phyloP scores from a whole-genome alignment of 257 asterid species.

The Gentiana straminea region DNA sequence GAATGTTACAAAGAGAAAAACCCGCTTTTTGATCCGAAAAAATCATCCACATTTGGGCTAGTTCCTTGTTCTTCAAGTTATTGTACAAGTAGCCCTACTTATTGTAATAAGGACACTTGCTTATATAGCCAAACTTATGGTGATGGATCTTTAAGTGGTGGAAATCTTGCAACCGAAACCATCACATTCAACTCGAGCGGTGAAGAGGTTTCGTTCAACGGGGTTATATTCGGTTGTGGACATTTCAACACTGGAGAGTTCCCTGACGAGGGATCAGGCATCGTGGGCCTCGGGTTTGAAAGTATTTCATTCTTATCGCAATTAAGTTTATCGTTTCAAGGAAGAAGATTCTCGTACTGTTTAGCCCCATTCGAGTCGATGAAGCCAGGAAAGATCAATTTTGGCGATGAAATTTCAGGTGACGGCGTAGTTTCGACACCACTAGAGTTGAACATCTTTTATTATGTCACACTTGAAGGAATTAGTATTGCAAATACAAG shows the following conservation, averaged over 20 bases:
- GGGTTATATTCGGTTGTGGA: slow-evolving; percentile 49
- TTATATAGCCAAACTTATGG: slow-evolving; percentile 21
- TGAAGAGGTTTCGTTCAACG: slow-evolving; percentile 12
- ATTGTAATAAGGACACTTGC: slow-evolving; percentile 13
- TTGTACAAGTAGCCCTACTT: slow-evolving; percentile 21
- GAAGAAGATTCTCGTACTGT: slow-evolving; percentile 59
- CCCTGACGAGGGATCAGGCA: slow-evolving; percentile 30
- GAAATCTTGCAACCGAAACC: slow-evolving; percentile 45
- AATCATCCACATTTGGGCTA: slow-evolving; percentile 34
- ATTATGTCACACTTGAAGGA: slow-evolving; percentile 43
- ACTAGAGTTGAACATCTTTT: slow-evolving; percentile 17
- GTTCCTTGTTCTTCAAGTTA: slow-evolving; percentile 26
- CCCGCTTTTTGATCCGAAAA: slow-evolving; percentile 29
- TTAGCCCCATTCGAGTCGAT: slow-evolving; percentile 20
- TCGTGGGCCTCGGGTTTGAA: slow-evolving; percentile 59
- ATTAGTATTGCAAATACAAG: slow-evolving; percentile 25
- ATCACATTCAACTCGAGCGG: slow-evolving; percentile 22
- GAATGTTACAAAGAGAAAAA: slow-evolving; percentile 30
- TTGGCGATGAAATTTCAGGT: slow-evolving; percentile 41
- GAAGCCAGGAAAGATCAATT: slow-evolving; percentile 32
- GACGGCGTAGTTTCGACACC: slow-evolving; percentile 37
- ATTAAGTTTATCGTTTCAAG: slow-evolving; percentile 21
- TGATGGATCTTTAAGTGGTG: slow-evolving; percentile 24
- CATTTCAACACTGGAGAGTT: slow-evolving; percentile 18
- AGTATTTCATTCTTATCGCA: slow-evolving; percentile 39